Evolutionary conservation across 2,329 filamentous ascomycete genomes (phyloP).

Genomic region (Oidium heveae): DNA sequence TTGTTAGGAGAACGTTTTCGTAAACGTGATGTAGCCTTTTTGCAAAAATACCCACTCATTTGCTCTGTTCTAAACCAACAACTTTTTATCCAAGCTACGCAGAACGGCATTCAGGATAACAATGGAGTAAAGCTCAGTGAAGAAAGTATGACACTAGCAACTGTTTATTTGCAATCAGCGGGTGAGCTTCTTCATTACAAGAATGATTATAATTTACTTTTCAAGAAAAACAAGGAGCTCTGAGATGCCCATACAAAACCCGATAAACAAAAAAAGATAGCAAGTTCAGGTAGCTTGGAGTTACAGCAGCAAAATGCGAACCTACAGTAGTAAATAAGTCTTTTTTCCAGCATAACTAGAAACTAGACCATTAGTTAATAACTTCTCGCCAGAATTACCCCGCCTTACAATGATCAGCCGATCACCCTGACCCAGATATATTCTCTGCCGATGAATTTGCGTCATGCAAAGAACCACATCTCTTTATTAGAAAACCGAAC

Average conservation of each 20-base stretch:
- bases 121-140: background rate
- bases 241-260: background rate
- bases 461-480: background rate
- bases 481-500: background rate
- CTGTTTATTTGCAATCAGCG: background rate
- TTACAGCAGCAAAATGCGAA: background rate
- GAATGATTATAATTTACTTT: background rate
- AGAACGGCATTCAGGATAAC: background rate
- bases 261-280: background rate
- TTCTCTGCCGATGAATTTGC: background rate
- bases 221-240: background rate
- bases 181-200: background rate
- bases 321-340: background rate
- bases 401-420: background rate
- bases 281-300: background rate
- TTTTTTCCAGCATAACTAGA: background rate
- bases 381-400: background rate
- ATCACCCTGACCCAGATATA: background rate
- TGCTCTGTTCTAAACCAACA: background rate
- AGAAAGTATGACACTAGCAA: background rate
- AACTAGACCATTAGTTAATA: background rate
- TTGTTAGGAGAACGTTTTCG: background rate
- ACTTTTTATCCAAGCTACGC: background rate
- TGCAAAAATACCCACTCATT: background rate
- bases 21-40: background rate